A percentile compares a stretch with the other conserved stretches of the same genome.
Evolutionary conservation across 1,139 yeast species (phyloP).

Genomic region (Blastobotrys apis): DNA sequence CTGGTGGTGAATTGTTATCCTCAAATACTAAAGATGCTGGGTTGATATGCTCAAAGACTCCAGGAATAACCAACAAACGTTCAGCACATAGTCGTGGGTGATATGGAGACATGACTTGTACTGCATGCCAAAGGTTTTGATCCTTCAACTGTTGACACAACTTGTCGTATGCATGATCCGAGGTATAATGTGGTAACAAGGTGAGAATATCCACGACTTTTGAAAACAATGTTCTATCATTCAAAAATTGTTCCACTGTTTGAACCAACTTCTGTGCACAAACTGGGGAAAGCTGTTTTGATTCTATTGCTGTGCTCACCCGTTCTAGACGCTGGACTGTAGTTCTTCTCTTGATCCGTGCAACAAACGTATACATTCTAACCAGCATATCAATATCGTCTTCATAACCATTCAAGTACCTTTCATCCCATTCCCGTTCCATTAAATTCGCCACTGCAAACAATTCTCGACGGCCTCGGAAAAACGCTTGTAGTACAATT

Average conservation of each 20-base stretch:
- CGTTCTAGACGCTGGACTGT: not conserved
- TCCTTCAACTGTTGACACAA: not conserved
- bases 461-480: slow-evolving; percentile 21
- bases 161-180: not conserved
- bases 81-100: no score
- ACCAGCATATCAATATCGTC: not conserved
- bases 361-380: slow-evolving; percentile 4
- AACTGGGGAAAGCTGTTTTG: not conserved
- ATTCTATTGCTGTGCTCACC: not conserved
- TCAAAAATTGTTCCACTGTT: slow-evolving; percentile 1
- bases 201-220: not conserved
- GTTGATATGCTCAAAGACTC: not conserved
- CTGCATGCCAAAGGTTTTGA: not conserved
- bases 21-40: not conserved
- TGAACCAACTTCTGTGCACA: not conserved
- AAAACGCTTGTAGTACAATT: slow-evolving; percentile 43
- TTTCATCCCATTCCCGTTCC: slow-evolving; percentile 20
- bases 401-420: slow-evolving; percentile 8
- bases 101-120: not conserved
- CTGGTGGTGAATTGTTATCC: no score
- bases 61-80: not conserved
- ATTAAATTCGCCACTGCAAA: slow-evolving; percentile 13
- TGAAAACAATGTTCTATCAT: not conserved
- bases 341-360: not conserved
- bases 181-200: not conserved